phyloP scores from a whole-genome alignment of 2,329 filamentous ascomycete species.

The Dendryphion nanum region DNA sequence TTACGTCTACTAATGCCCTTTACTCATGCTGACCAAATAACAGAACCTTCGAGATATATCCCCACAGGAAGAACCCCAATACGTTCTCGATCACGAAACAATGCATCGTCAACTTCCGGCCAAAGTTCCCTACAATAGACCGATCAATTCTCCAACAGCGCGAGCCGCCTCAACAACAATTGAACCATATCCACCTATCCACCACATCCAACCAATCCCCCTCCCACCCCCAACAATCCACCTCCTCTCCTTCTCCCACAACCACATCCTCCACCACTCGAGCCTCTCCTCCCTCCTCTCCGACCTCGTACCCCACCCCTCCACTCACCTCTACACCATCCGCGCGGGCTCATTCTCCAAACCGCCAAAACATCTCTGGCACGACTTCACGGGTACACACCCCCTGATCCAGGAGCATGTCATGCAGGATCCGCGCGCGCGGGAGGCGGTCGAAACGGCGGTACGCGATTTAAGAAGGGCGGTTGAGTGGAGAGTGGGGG shows the following conservation, averaged over 20 bases:
- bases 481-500: slow-evolving; percentile 5
- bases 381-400: slow-evolving; percentile 21
- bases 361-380: slow-evolving; percentile 14
- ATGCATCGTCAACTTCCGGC: no score
- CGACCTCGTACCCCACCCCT: slow-evolving; percentile 13
- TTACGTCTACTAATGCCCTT: no score
- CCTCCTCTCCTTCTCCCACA: slow-evolving; percentile 20
- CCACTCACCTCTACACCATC: slow-evolving; percentile 25
- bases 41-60: no score
- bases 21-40: no score
- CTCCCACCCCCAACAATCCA: slow-evolving; percentile 29
- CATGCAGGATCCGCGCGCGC: slow-evolving; percentile 15
- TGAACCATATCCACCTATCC: no score
- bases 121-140: no score
- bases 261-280: slow-evolving; percentile 4
- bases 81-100: no score
- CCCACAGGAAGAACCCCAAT: no score
- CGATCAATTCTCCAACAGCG: no score
- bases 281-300: slow-evolving; percentile 7
- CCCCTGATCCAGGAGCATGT: slow-evolving; percentile 20
- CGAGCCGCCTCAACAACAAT: no score
- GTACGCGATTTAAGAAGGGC: background rate
- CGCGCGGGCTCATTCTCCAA: slow-evolving; percentile 13
- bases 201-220: no score
- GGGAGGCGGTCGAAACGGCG: slow-evolving; percentile 8